Conservation (phyloP, 495 filamentous ascomycete species). For the Neurospora tetraspora region DNA sequence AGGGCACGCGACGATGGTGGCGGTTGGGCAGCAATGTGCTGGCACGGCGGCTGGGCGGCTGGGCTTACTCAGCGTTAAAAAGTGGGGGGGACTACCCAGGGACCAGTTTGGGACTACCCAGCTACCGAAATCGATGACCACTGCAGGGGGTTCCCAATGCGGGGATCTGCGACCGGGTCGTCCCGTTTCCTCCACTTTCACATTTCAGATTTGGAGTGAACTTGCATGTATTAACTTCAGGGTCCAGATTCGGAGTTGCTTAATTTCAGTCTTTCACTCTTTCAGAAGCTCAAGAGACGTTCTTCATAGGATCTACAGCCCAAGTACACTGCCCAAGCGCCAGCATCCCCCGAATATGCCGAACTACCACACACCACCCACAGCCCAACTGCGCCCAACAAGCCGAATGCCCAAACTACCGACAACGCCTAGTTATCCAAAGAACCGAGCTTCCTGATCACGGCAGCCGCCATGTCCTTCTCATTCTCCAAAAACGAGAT, state of each 20-base stretch:
- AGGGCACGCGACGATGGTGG: too few species aligned
- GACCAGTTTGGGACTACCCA: too few species aligned
- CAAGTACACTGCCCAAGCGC: neutral
- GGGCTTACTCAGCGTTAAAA: too few species aligned
- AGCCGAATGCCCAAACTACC: neutral
- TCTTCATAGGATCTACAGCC: neutral
- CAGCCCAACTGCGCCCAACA: neutral
- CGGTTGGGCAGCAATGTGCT: too few species aligned
- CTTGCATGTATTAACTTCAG: neutral
- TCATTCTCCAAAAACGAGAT: slow-evolving; percentile 26
- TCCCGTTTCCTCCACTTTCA: neutral
- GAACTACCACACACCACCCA: neutral
- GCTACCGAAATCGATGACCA: too few species aligned
- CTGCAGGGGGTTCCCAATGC: neutral
- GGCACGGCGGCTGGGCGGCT: too few species aligned
- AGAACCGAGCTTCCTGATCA: slow-evolving; percentile 14
- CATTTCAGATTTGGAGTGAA: neutral
- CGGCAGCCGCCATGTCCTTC: slow-evolving; percentile 16
- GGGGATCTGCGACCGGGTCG: neutral
- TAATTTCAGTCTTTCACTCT: neutral
- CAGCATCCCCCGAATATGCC: neutral
- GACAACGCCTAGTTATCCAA: neutral
- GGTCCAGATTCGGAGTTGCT: neutral
- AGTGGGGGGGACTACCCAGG: too few species aligned
- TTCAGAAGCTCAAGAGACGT: neutral